Conservation (phyloP, 768 basidiomycete species). For the Suillus fuscotomentosus region DNA sequence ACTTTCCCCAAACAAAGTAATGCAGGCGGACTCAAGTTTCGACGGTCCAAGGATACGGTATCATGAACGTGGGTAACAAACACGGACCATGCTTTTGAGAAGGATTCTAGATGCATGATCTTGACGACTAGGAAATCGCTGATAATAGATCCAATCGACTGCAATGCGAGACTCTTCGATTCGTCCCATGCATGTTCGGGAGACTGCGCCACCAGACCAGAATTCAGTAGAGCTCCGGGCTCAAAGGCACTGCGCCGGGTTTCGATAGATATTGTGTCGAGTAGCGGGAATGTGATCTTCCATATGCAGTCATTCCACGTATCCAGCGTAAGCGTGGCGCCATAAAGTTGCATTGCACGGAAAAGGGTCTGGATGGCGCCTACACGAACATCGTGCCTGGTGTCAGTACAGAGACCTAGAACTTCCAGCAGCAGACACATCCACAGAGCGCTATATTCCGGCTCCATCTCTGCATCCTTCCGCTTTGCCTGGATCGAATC, state of each 20-base stretch:
- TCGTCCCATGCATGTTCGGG: conserved; percentile 73
- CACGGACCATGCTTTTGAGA: conserved; percentile 67
- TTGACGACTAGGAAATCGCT: conserved; percentile 73
- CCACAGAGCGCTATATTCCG: conserved; percentile 87
- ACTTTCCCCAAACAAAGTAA: conserved; percentile 82
- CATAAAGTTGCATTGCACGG: conserved; percentile 91
- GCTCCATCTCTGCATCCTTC: conserved; percentile 56
- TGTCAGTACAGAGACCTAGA: conserved; percentile 77
- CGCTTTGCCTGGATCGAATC: conserved; percentile 91
- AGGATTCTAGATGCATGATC: conserved; percentile 71
- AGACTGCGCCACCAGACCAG: conserved; percentile 9
- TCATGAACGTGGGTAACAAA: conserved; percentile 75
- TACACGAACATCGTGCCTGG: conserved; percentile 84
- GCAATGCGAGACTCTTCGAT: conserved; percentile 80
- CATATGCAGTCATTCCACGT: conserved; percentile 94
- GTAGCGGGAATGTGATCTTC: conserved; percentile 84
- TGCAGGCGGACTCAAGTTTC: conserved; percentile 77
- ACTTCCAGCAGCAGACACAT: conserved; percentile 87
- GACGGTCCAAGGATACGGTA: conserved; percentile 64
- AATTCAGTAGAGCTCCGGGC: conserved; percentile 2
- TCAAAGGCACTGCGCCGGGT: conserved; percentile 40
- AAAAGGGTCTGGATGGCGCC: conserved; percentile 96
- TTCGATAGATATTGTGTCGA: conserved; percentile 64
- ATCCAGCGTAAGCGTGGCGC: conserved; percentile 73
- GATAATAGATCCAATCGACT: conserved; percentile 82